A percentile compares a stretch with the other conserved stretches of the same genome.
phyloP scores from a whole-genome alignment of 129 eudicot genomes.

The Tanacetum coccineum region DNA sequence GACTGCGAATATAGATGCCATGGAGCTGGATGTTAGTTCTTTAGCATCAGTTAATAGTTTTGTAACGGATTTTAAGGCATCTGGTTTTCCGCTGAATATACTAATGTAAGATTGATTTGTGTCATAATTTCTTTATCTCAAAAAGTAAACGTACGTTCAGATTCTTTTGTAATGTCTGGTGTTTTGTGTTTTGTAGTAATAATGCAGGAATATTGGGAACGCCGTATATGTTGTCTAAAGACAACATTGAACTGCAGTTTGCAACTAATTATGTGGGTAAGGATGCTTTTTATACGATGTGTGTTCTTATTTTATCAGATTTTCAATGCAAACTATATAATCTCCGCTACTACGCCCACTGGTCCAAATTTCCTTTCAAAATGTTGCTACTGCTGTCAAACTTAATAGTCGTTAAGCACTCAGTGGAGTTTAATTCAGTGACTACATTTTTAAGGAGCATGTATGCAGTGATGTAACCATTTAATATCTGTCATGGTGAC shows the following conservation, averaged over 20 bases:
- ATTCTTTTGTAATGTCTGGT: background rate
- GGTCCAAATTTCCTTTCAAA: background rate
- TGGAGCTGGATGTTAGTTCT: slow-evolving; percentile 72
- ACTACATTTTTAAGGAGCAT: background rate
- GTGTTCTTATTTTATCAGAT: background rate
- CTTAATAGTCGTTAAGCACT: too few species aligned
- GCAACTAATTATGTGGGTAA: slow-evolving; percentile 59
- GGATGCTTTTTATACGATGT: background rate
- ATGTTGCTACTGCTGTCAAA: background rate
- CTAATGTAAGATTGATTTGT: slow-evolving; percentile 46
- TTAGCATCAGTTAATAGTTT: slow-evolving; percentile 46
- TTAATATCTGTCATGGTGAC: background rate
- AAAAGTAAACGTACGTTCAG: background rate
- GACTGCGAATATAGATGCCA: slow-evolving; percentile 51
- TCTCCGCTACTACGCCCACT: background rate
- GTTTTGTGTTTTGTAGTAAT: slow-evolving; percentile 30
- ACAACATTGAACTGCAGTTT: slow-evolving; percentile 54
- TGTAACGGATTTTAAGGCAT: slow-evolving; percentile 40
- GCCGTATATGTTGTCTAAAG: slow-evolving; percentile 39
- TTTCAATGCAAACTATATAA: background rate
- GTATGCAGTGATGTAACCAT: background rate
- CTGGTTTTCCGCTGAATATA: slow-evolving; percentile 51
- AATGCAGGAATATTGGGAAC: slow-evolving; percentile 58
- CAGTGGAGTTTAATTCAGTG: background rate
- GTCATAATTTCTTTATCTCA: background rate